phyloP scores from a whole-genome alignment of 1,284 basidiomycete genomes.

The Irpex sp. region DNA sequence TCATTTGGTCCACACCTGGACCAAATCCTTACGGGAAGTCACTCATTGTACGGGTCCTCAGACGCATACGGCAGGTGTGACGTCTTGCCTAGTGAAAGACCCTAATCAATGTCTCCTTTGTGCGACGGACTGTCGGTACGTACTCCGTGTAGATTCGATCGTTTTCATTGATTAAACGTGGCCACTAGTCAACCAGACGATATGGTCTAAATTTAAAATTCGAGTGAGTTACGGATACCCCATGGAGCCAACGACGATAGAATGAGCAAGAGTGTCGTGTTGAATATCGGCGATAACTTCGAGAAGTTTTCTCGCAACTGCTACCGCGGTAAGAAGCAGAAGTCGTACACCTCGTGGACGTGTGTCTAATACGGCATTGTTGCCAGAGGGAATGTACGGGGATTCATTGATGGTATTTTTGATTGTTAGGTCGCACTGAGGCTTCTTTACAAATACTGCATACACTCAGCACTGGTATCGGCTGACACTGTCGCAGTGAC shows the following conservation, averaged over 20 bases:
- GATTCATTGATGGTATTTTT: background rate
- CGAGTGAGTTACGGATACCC: background rate
- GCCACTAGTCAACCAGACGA: background rate
- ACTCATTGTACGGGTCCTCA: background rate
- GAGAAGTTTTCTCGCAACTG: background rate
- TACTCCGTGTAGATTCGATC: background rate
- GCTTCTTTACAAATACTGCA: too few species aligned
- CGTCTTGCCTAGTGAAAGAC: background rate
- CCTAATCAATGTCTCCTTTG: background rate
- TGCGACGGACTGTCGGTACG: background rate
- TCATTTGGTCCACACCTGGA: too few species aligned
- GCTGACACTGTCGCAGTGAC: background rate
- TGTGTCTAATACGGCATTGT: background rate
- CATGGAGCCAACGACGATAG: background rate
- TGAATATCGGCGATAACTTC: background rate
- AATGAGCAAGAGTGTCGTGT: background rate
- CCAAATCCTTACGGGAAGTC: too few species aligned
- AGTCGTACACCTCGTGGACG: background rate
- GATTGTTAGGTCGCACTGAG: background rate
- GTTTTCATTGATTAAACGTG: background rate
- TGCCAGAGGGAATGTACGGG: background rate
- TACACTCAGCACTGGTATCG: background rate
- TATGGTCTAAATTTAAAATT: background rate
- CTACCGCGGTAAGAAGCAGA: background rate
- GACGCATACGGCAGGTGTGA: background rate